Evolutionary conservation across 169 alveolate genomes (phyloP).

Genomic region (Theileria annulata): DNA sequence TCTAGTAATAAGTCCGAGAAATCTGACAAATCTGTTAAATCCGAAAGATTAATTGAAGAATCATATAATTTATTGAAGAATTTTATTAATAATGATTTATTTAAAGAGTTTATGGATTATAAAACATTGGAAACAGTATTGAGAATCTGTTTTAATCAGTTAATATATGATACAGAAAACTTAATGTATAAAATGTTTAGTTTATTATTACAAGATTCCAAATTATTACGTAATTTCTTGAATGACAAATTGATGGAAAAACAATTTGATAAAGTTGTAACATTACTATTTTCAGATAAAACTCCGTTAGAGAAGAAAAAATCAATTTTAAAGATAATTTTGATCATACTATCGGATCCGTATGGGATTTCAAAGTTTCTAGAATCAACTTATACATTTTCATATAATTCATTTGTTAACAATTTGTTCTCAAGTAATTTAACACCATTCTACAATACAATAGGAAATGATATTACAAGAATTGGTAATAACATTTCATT

Average conservation of each 20-base stretch:
- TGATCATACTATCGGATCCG: background rate
- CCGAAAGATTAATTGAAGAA: background rate
- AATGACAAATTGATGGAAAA: background rate
- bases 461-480: no score
- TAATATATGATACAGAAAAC: background rate
- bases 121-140: background rate
- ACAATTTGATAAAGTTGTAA: background rate
- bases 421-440: background rate
- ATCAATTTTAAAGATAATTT: background rate
- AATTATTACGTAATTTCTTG: background rate
- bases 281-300: background rate
- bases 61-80: background rate
- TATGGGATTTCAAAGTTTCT: background rate
- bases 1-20: no score
- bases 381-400: background rate
- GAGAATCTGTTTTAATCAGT: background rate
- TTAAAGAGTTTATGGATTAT: constrained; percentile 11
- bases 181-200: background rate
- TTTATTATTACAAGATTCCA: background rate
- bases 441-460: no score
- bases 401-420: background rate
- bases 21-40: background rate
- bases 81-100: background rate
- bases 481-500: constrained; percentile 9
- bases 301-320: background rate